These are phyloP conservation scores for Globisporangium spiculum DNA, from an alignment of 352 stramenopile species.

Conservation along the genomic window DNA sequence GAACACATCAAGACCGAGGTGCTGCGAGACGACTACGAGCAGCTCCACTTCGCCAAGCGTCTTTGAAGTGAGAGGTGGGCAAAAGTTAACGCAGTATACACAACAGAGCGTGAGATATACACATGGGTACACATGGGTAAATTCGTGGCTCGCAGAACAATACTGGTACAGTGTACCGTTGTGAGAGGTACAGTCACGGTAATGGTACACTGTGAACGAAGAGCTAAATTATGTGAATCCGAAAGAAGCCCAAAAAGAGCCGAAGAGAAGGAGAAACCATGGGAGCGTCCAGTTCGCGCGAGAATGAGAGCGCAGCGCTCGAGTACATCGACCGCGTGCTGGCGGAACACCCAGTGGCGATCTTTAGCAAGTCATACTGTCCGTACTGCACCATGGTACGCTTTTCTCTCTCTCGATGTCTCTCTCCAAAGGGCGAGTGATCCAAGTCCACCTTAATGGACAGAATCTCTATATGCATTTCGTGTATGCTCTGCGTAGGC, in stretches of 20 bases:
- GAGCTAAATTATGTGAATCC: neutral
- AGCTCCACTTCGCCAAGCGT: conserved; percentile 7
- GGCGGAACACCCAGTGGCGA: conserved; percentile 43
- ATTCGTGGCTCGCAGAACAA: too few relatives aligned
- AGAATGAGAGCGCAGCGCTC: conserved; percentile 49
- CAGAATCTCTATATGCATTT: neutral
- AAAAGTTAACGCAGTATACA: neutral
- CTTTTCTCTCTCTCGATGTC: neutral
- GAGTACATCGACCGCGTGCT: conserved; percentile 56
- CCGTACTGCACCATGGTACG: conserved; percentile 86
- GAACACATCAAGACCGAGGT: conserved; percentile 3
- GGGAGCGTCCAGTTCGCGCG: conserved; percentile 37
- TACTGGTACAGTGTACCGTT: neutral
- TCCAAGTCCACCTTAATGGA: neutral
- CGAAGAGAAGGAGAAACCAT: conserved; percentile 16
- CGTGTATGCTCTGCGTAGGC: conserved; percentile 30
- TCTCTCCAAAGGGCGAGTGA: neutral
- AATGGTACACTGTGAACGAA: neutral
- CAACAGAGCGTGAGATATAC: too few relatives aligned
- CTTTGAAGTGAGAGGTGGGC: neutral
- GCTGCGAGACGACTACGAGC: conserved; percentile 12
- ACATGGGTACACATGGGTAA: too few relatives aligned
- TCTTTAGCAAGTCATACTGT: conserved; percentile 95
- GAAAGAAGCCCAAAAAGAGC: neutral
- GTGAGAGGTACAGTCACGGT: too few relatives aligned